Evolutionary conservation across 2,329 filamentous ascomycete species (phyloP).

Genomic region (Talaromyces funiculosus): DNA sequence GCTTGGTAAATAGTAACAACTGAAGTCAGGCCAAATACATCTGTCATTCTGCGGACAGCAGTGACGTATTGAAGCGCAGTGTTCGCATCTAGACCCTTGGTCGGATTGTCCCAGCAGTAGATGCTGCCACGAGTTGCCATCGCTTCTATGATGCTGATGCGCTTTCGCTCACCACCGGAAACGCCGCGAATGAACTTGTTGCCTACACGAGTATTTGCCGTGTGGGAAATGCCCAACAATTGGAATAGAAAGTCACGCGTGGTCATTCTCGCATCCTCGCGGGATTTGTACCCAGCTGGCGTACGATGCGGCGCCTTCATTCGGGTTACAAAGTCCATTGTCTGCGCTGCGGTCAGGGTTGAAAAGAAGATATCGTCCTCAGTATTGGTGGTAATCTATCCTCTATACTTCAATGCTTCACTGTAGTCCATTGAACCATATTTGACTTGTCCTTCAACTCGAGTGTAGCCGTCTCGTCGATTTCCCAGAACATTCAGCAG

Average conservation of each 20-base stretch:
- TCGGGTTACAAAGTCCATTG: constrained; percentile 51
- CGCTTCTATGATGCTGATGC: constrained; percentile 63
- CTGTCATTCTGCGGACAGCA: constrained; percentile 58
- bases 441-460: constrained; percentile 53
- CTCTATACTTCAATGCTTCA: constrained; percentile 45
- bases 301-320: constrained; percentile 51
- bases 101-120: constrained; percentile 63
- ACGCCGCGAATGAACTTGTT: constrained; percentile 62
- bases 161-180: constrained; percentile 63
- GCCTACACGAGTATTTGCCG: constrained; percentile 60
- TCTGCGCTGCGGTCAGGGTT: constrained; percentile 47
- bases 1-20: constrained; percentile 66
- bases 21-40: constrained; percentile 54
- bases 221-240: constrained; percentile 55
- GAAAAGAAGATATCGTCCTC: constrained; percentile 51
- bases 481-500: constrained; percentile 66
- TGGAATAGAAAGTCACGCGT: not conserved
- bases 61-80: constrained; percentile 58
- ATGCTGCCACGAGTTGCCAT: constrained; percentile 54
- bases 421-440: constrained; percentile 46
- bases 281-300: constrained; percentile 38
- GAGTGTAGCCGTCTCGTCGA: constrained; percentile 53
- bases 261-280: constrained; percentile 26
- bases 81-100: constrained; percentile 60
- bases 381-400: constrained; percentile 54